Conservation (phyloP, 2,329 filamentous ascomycete genomes). For the Xylariaceae sp. region DNA sequence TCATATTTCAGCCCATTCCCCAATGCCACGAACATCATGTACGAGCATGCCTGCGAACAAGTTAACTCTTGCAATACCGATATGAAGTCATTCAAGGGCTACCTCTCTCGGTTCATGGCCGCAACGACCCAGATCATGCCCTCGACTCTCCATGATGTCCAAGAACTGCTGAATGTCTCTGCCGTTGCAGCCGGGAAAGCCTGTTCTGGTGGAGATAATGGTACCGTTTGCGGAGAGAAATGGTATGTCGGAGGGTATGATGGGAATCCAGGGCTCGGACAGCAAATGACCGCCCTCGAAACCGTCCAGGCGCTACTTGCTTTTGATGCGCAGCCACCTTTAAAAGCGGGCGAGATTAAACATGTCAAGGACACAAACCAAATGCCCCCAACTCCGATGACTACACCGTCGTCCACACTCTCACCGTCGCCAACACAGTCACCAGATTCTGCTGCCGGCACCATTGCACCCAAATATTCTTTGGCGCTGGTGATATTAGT, state of each 20-base stretch:
- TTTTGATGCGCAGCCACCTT: conserved; percentile 51
- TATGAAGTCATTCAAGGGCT: conserved; percentile 73
- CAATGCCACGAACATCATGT: conserved; percentile 66
- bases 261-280: conserved; percentile 61
- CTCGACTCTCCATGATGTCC: conserved; percentile 56
- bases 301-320: conserved; percentile 65
- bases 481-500: background rate
- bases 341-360: conserved; percentile 56
- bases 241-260: conserved; percentile 68
- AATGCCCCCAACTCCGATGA: conserved; percentile 6
- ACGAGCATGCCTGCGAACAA: conserved; percentile 70
- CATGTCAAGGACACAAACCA: conserved; percentile 41
- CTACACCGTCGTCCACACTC: conserved; percentile 12
- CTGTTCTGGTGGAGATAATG: conserved; percentile 62
- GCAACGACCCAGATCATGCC: conserved; percentile 63
- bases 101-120: conserved; percentile 70
- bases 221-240: conserved; percentile 64
- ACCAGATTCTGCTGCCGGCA: background rate
- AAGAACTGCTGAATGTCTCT: conserved; percentile 56
- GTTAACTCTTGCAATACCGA: conserved; percentile 64
- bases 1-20: conserved; percentile 58
- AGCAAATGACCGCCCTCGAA: conserved; percentile 71
- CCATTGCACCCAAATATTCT: background rate
- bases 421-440: background rate
- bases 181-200: conserved; percentile 62